These are phyloP conservation scores for Benincasa hispida DNA, from an alignment of 306 rosid species.

Conservation along the genomic window DNA sequence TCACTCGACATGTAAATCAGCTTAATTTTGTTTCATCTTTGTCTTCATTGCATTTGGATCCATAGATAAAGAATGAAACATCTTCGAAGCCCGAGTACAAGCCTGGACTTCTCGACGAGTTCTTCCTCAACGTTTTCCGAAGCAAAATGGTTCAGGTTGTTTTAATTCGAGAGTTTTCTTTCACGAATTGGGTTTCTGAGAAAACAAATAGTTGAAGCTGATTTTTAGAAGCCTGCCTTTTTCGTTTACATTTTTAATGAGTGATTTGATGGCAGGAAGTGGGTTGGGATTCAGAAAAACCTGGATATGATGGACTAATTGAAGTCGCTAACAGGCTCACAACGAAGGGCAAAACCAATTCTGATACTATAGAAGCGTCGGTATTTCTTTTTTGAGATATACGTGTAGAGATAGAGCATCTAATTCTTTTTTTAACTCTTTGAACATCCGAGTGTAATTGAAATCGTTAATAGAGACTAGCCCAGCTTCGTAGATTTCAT, in stretches of 20 bases:
- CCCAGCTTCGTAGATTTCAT: not conserved
- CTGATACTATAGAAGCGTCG: slow-evolving; percentile 60
- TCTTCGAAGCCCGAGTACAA: slow-evolving; percentile 34
- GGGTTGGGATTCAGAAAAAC: slow-evolving; percentile 73
- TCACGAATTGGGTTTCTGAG: not conserved
- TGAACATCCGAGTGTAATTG: not conserved
- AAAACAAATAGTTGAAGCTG: not conserved
- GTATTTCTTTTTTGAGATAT: slow-evolving; percentile 20
- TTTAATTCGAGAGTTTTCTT: not conserved
- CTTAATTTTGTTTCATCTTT: not conserved
- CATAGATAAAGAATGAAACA: slow-evolving; percentile 4
- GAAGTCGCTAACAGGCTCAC: slow-evolving; percentile 68
- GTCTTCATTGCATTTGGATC: not conserved
- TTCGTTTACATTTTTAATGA: not conserved
- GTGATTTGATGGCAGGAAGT: slow-evolving; percentile 32
- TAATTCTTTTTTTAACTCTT: not conserved
- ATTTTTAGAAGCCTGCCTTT: not conserved
- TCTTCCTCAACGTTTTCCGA: slow-evolving; percentile 69
- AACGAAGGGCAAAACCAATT: slow-evolving; percentile 47
- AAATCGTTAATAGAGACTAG: not conserved
- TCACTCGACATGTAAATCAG: not conserved
- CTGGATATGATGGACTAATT: slow-evolving; percentile 79
- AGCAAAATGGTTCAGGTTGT: slow-evolving; percentile 63
- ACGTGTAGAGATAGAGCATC: not conserved
- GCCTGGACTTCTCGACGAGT: slow-evolving; percentile 45